Conservation (phyloP, 106 monocot species). For the Platanthera zijinensis region DNA sequence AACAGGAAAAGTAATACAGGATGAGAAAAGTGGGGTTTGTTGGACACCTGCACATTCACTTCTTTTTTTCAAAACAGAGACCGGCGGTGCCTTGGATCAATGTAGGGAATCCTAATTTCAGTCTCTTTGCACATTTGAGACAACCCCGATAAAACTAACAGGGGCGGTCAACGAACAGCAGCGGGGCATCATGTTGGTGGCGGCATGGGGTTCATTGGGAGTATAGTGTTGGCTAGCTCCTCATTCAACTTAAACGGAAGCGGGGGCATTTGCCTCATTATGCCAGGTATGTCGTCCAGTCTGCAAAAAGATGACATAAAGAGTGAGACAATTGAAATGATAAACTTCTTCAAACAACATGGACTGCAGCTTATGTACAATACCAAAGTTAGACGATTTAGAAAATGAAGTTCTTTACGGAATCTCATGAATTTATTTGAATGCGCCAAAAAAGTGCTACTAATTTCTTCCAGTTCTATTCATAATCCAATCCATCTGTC, state of each 20-base stretch:
- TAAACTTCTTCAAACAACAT: no score
- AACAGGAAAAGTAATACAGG: not conserved
- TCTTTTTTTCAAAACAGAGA: not conserved
- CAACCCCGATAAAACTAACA: not conserved
- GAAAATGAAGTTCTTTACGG: no score
- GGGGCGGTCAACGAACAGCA: not conserved
- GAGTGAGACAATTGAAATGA: no score
- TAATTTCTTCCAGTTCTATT: no score
- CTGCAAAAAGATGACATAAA: conserved; percentile 22
- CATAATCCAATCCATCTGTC: no score
- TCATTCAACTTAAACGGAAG: conserved; percentile 85
- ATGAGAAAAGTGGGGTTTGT: not conserved
- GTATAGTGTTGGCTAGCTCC: conserved; percentile 71
- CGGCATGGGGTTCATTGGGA: conserved; percentile 34
- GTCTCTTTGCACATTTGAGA: not conserved
- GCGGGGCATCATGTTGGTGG: conserved; percentile 17
- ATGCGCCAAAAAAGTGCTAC: no score
- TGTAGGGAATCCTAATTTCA: not conserved
- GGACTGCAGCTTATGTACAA: no score
- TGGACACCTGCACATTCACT: not conserved
- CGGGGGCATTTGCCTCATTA: conserved; percentile 94
- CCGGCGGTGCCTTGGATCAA: no score
- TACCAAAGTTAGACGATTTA: no score
- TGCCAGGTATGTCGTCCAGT: conserved; percentile 54
- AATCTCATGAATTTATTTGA: no score